These are phyloP conservation scores for Diutina scorzettiae DNA, from an alignment of 1,139 yeast species.

Conservation along the genomic window DNA sequence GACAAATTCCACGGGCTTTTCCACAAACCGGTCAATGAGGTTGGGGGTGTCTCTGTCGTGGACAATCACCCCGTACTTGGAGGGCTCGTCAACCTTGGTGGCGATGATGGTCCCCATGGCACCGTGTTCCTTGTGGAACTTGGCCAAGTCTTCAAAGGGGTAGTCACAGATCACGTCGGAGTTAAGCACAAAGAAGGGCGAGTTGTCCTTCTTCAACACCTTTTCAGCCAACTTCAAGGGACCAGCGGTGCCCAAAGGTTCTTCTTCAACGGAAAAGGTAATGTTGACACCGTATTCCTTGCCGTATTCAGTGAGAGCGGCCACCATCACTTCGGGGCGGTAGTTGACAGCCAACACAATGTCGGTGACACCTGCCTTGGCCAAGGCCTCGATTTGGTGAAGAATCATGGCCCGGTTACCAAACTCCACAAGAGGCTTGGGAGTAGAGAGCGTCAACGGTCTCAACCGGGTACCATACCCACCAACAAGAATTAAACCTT, in stretches of 20 bases:
- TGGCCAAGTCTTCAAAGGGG: conserved; percentile 88
- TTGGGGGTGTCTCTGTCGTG: conserved; percentile 89
- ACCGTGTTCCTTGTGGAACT: conserved; percentile 91
- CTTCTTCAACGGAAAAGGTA: conserved; percentile 97
- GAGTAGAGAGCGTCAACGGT: conserved; percentile 92
- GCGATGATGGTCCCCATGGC: conserved; percentile 98
- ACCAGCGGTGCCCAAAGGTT: conserved; percentile 99
- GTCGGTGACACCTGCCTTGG: conserved; percentile 97
- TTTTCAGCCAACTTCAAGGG: conserved; percentile 96
- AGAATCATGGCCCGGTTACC: conserved; percentile 96
- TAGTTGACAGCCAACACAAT: conserved; percentile 97
- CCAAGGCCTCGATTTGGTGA: conserved; percentile 97
- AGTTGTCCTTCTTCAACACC: conserved; percentile 82
- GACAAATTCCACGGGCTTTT: conserved; percentile 98
- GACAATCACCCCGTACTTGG: conserved; percentile 98
- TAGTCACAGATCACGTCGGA: conserved; percentile 98
- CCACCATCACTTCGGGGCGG: conserved; percentile 99
- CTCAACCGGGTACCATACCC: conserved; percentile 99
- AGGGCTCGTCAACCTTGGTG: conserved; percentile 98
- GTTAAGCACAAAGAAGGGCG: conserved; percentile 96
- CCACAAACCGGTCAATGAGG: conserved; percentile 91
- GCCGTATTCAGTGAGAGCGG: conserved; percentile 88
- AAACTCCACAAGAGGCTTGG: conserved; percentile 97
- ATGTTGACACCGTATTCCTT: conserved; percentile 87
- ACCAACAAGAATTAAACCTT: conserved; percentile 97